Base-by-base conservation (phyloP, 192 early-diverging fungal genomes). In the Dissophora ornata region DNA sequence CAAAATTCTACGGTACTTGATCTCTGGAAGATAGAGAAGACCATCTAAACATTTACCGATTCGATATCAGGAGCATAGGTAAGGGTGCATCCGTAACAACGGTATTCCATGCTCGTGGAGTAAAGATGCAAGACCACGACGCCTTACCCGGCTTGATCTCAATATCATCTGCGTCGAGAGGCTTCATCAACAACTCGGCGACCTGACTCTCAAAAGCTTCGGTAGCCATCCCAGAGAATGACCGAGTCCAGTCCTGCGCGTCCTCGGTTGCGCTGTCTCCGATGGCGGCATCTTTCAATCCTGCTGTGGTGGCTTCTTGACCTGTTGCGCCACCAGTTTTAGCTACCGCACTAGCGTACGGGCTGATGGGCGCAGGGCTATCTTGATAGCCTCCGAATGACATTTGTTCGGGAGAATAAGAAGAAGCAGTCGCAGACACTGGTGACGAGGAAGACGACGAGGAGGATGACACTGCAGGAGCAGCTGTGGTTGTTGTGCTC, bases 1-100 rank as follows among this genome's bases (percentile, higher is more conserved):
- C 40, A 99, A 86, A 48, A 97, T 94, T 40, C 96, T 90, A n/a
- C 97, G 87, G 80, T 97, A 97, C 61, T 97, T 97, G 69, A 99
- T 99, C 82, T 98, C 97, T 38, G 96, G 96, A 18, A 98, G 83
- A 66, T 98, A 98, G 21, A 96, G 68, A 38, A 95, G 59, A n/a
- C 97, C 97, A 69, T 99, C 97, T 88, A 77, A 47, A 21, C 18
- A 59, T 49, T 13, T 25, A 58, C 22, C 40, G 33, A 34, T 30
- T 13, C 10, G 7, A 29, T 16, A 34, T 22, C 8, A n/a, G 21
- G 25, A 50, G 21, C 10, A 50, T 10, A 12, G 21, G 25, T 26
- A 26, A 26, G 25, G 4, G 9, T 26, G 19, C 18, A 5, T 46
- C 9, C 19, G 9, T 18, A 6, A n/a, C 25, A 42, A 46, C 38